phyloP scores from a whole-genome alignment of 495 filamentous ascomycete genomes.

The Penicillium angulare region DNA sequence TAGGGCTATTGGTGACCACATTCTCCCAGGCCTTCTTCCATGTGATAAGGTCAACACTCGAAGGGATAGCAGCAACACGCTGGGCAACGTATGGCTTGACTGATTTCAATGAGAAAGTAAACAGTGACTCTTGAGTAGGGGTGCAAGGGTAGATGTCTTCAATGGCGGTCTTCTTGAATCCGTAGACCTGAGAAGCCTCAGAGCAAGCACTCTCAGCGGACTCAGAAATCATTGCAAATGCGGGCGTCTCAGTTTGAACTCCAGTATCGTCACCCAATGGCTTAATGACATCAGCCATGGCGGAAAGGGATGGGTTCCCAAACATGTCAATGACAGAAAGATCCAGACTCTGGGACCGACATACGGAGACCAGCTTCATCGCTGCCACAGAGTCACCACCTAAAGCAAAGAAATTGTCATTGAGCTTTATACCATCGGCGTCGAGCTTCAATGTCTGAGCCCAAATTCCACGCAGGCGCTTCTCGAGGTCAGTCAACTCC shows the following conservation, averaged over 20 bases:
- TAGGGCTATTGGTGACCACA: constrained; percentile 45
- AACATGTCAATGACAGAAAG: constrained; percentile 45
- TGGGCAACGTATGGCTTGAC: constrained; percentile 59
- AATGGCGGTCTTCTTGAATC: constrained; percentile 28
- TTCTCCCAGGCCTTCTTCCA: constrained; percentile 52
- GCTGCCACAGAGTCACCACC: constrained; percentile 64
- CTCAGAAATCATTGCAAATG: constrained; percentile 39
- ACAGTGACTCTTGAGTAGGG: constrained; percentile 62
- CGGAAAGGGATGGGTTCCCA: constrained; percentile 45
- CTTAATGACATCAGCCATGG: constrained; percentile 29
- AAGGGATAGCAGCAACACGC: constrained; percentile 42
- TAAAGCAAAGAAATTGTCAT: constrained; percentile 56
- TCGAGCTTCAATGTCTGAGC: constrained; percentile 37
- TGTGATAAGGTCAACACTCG: constrained; percentile 27
- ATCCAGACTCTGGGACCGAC: constrained; percentile 30
- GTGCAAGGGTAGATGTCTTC: constrained; percentile 61
- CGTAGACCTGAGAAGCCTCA: constrained; percentile 31
- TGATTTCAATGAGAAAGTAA: constrained; percentile 58
- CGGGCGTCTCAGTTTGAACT: constrained; percentile 12
- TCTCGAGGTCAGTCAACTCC: constrained; percentile 36
- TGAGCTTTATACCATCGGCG: constrained; percentile 25
- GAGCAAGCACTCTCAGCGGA: constrained; percentile 24
- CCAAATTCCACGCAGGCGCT: constrained; percentile 43
- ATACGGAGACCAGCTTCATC: constrained; percentile 49
- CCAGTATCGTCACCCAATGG: constrained; percentile 5